Evolutionary conservation across 192 early-diverging fungal species (phyloP).

Genomic region (Backusella liffmaniae): DNA sequence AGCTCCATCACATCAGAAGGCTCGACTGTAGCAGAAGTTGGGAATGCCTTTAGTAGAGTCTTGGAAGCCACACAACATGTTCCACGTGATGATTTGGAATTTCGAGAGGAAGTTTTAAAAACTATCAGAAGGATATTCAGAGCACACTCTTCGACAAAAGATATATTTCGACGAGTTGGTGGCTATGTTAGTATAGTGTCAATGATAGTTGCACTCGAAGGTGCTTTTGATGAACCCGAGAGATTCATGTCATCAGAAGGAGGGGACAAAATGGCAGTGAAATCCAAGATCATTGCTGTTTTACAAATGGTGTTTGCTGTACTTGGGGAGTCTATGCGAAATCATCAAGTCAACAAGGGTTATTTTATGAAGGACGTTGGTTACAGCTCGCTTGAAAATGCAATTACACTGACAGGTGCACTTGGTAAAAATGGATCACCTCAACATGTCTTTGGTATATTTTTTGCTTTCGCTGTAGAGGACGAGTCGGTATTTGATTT

Average conservation of each 20-base stretch:
- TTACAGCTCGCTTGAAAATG: constrained; percentile 54
- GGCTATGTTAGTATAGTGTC: constrained; percentile 63
- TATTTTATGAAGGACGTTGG: constrained; percentile 56
- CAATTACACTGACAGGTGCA: constrained; percentile 52
- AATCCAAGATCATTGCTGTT: constrained; percentile 39
- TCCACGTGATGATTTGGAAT: constrained; percentile 49
- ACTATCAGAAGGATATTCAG: constrained; percentile 49
- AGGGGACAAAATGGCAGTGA: constrained; percentile 14
- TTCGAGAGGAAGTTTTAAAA: constrained; percentile 56
- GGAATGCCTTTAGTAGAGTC: constrained; percentile 52
- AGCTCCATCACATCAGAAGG: background rate
- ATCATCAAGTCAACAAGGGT: constrained; percentile 44
- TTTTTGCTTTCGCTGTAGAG: constrained; percentile 57
- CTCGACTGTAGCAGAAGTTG: constrained; percentile 21
- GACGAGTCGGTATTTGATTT: constrained; percentile 43
- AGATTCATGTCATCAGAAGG: background rate
- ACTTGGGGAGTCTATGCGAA: constrained; percentile 53
- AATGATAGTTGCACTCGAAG: constrained; percentile 53
- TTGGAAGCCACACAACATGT: constrained; percentile 59
- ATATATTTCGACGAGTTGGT: constrained; percentile 57
- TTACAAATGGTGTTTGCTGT: constrained; percentile 48
- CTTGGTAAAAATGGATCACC: constrained; percentile 37
- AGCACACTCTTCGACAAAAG: constrained; percentile 46
- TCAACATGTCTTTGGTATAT: constrained; percentile 51
- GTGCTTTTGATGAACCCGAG: constrained; percentile 36